Evolutionary conservation across 208 protist genomes (phyloP).

Genomic region (Leishmania tarentolae): DNA sequence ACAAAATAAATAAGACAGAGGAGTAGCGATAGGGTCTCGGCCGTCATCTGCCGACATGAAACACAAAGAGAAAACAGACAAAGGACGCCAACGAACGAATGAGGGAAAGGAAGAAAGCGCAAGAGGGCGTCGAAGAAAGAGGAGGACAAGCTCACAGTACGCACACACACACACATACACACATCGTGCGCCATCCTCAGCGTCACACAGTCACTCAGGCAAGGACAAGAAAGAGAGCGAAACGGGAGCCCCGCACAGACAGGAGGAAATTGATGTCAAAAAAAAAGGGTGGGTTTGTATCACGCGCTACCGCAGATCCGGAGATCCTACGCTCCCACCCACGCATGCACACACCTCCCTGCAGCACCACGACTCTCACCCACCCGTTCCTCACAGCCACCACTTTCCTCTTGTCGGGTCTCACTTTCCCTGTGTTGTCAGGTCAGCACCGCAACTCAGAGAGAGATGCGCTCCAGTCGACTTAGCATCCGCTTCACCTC

Average conservation of each 20-base stretch:
- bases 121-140: background rate
- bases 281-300: background rate
- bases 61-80: background rate
- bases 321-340: background rate
- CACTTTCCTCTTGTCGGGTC: background rate
- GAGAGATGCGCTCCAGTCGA: constrained; percentile 22
- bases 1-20: background rate
- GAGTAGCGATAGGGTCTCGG: too few relatives aligned
- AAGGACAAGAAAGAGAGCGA: background rate
- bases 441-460: background rate
- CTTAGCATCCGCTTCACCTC: constrained; percentile 45
- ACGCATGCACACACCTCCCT: background rate
- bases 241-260: background rate
- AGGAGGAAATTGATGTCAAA: background rate
- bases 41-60: background rate
- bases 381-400: background rate
- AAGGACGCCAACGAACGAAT: background rate
- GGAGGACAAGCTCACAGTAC: background rate
- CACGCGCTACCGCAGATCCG: background rate
- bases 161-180: background rate
- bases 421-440: background rate
- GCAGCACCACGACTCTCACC: background rate
- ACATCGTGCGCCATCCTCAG: background rate
- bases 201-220: background rate
- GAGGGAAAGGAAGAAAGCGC: background rate